Evolutionary conservation across 2,329 filamentous ascomycete species (phyloP), one percentile per base, ranked within the genome.

Genomic region (Colletotrichum melonis): DNA sequence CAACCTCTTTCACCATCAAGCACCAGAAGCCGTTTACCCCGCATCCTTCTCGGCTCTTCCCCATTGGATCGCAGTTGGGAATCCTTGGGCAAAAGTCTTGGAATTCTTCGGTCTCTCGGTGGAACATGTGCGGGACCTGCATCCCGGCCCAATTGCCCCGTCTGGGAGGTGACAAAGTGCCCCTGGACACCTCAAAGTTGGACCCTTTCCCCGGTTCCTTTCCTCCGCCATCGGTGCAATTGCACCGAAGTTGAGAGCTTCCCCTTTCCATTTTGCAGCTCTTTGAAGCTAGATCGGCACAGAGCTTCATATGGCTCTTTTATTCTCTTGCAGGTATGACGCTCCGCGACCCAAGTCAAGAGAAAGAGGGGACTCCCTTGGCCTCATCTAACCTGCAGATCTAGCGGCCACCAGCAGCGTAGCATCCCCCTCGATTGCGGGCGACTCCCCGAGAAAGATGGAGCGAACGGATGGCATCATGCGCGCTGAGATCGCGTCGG

Each of bases 81-180:
- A 16, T 16, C 26, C 30, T 26, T 28, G 24, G 16, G 7, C 2
- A 22, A n/a, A n/a, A 26, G 19, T 16, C 59, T 30, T 30, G 30
- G 22, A 49, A 22, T 28, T 16, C 14, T 42, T 62, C 56, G 56
- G 66, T 19, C 35, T 64, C 38, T 73, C 70, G 70, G 70, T 69
- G 66, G 26, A 73, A 60, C 59, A 35, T 35, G 42, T 32, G 70
- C 66, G 66, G 70, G 59, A 70, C 70, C 59, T 73, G 69, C 54
- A 38, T 62, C 57, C 70, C 66, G 70, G 70, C 26, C 26, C 26
- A 73, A 73, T 73, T 73, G 22, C 66, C 59, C 70, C 65, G 70
- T 65, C 66, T 28, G 59, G 66, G 59, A 73, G 66, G 70, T 59
- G 66, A 56, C n/a, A 54, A 11, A 46, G 8, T 22, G 38, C 38